Conservation (phyloP, 352 stramenopile species). For the Phytophthora palmivora region DNA sequence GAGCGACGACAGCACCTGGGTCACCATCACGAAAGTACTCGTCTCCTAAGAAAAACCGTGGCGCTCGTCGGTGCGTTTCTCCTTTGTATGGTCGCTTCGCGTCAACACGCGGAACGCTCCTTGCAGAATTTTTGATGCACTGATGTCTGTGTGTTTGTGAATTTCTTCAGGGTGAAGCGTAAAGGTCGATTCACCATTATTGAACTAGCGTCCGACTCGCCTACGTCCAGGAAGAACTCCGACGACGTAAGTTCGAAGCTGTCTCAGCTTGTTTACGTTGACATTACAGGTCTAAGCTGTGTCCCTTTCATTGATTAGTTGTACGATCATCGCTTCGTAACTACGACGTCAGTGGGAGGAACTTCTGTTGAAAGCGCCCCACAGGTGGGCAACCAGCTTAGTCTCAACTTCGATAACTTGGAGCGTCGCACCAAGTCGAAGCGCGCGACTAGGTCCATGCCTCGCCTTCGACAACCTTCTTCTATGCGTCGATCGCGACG, state of each 20-base stretch:
- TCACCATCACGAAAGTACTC: conserved; percentile 43
- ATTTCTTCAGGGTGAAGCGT: conserved; percentile 61
- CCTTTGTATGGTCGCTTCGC: conserved; percentile 21
- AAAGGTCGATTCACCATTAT: conserved; percentile 89
- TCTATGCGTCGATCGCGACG: conserved; percentile 37
- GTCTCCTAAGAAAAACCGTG: conserved; percentile 43
- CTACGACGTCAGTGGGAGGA: conserved; percentile 54
- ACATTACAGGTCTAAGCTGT: conserved; percentile 9
- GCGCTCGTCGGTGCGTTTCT: conserved; percentile 39
- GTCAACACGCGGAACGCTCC: conserved; percentile 22
- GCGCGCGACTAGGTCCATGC: conserved; percentile 48
- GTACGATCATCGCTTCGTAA: conserved; percentile 56
- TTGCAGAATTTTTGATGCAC: conserved; percentile 23
- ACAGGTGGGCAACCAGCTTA: conserved; percentile 25
- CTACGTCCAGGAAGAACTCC: conserved; percentile 55
- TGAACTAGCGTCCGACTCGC: conserved; percentile 71
- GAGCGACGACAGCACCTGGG: conserved; percentile 16
- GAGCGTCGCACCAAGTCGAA: conserved; percentile 37
- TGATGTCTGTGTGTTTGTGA: conserved; percentile 8
- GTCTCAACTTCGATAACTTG: conserved; percentile 28
- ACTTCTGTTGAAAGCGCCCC: conserved; percentile 40
- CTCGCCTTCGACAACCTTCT: conserved; percentile 37
- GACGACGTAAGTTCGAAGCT: conserved; percentile 49
- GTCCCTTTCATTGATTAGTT: conserved; percentile 27
- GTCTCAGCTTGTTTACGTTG: not conserved